These are phyloP conservation scores for Diplodia scrobiculata DNA, from an alignment of 2,329 filamentous ascomycete species.

Conservation along the genomic window DNA sequence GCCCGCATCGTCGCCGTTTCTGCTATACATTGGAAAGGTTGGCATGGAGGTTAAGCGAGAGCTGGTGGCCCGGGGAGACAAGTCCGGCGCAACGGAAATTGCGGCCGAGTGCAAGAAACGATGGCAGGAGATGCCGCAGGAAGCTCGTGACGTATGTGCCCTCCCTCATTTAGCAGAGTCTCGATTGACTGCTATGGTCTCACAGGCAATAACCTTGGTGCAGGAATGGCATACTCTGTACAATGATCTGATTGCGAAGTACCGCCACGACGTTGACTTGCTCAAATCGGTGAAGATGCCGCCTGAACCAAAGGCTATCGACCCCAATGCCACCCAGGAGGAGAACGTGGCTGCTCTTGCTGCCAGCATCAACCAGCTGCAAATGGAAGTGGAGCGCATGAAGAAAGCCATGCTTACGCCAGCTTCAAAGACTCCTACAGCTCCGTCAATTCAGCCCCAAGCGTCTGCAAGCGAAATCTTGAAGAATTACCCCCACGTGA, in stretches of 20 bases:
- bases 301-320: slow-evolving; percentile 39
- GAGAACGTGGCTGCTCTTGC: slow-evolving; percentile 46
- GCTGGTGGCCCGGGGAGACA: slow-evolving; percentile 42
- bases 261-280: slow-evolving; percentile 45
- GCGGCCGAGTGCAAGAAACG: slow-evolving; percentile 46
- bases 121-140: slow-evolving; percentile 46
- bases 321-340: slow-evolving; percentile 44
- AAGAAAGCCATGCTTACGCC: slow-evolving; percentile 31
- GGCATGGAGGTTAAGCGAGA: slow-evolving; percentile 46
- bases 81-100: slow-evolving; percentile 46
- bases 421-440: slow-evolving; percentile 7
- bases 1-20: slow-evolving; percentile 45
- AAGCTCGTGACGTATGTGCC: slow-evolving; percentile 37
- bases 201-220: slow-evolving; percentile 31
- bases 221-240: slow-evolving; percentile 49
- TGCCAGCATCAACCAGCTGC: slow-evolving; percentile 46
- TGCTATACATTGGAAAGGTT: slow-evolving; percentile 46
- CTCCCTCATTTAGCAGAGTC: slow-evolving; percentile 14
- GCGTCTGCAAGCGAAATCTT: slow-evolving; percentile 18
- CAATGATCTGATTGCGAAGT: slow-evolving; percentile 45
- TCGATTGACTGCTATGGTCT: slow-evolving; percentile 15
- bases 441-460: slow-evolving; percentile 17
- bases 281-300: slow-evolving; percentile 37
- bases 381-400: slow-evolving; percentile 46
- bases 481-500: slow-evolving; percentile 18